Conservation (phyloP, 163 green algal genomes). For the Scenedesmus sp. region DNA sequence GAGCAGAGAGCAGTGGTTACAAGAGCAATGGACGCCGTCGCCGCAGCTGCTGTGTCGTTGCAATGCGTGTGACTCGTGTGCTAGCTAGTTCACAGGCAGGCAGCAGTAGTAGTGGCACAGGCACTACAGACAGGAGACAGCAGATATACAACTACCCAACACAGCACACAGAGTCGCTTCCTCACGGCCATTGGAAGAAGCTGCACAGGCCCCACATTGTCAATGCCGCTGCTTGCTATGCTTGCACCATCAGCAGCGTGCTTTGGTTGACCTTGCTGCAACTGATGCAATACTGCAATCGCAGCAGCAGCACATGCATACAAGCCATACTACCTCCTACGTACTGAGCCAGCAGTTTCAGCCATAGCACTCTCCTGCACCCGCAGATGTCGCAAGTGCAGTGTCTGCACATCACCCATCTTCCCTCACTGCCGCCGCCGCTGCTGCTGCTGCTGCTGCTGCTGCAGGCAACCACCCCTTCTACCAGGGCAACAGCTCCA, state of each 20-base stretch:
- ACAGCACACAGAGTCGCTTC: too few species aligned
- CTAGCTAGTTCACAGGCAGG: too few species aligned
- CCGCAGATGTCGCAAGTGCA: background rate
- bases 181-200: too few species aligned
- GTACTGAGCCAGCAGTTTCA: too few species aligned
- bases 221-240: background rate
- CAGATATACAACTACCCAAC: too few species aligned
- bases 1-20: too few species aligned
- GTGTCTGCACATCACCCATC: background rate
- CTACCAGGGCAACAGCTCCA: slow-evolving; percentile 71
- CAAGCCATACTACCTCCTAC: background rate
- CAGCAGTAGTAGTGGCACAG: background rate
- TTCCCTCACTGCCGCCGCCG: background rate
- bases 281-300: too few species aligned
- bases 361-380: too few species aligned
- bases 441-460: slow-evolving; percentile 12
- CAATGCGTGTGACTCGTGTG: too few species aligned
- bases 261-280: background rate
- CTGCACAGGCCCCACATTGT: too few species aligned
- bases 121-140: background rate
- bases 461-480: slow-evolving; percentile 61
- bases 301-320: background rate
- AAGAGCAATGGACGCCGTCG: too few species aligned
- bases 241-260: background rate
- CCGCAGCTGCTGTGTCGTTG: background rate